Base-by-base conservation (phyloP, 768 basidiomycete genomes). In the Pholiota microspora region DNA sequence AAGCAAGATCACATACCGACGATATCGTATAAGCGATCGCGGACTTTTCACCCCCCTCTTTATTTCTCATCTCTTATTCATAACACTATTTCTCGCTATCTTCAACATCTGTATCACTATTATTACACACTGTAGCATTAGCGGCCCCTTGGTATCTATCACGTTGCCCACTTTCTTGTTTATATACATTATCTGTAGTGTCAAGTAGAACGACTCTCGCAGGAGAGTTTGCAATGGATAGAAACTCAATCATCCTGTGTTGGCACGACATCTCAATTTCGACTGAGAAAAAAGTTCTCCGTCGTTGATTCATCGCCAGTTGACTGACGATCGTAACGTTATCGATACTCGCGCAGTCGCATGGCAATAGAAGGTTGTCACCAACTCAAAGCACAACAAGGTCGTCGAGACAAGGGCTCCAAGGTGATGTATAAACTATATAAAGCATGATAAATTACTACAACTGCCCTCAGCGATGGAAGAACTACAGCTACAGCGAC, bases 1-100 rank as follows among this genome's bases (percentile, higher is more conserved):
- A 34, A 27, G 49, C 46, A 63, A 67, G 64, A 56, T 46, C 66
- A 3, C 45, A 65, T 46, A 65, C 64, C 27, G 53, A 59, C 18
- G 62, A 67, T 36, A 58, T 65, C 32, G 66, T 67, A 12, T 67
- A 53, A 64, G 47, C 51, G 29, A 38, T 34, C n/a, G 35, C 40
- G 27, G 16, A 42, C 40, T 36, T 21, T 21, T 42, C 6, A 18
- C 16, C 29, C 10, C 55, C 32, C 47, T 42, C 47, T 36, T 55
- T 32, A 34, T 46, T 51, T 51, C 15, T 38, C 27, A n/a, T 45
- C 44, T 55, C 45, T 38, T 56, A 50, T 53, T 42, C 18, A 23
- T 44, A 18, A 21, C 21, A 18, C 21, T 23, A 42, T 23, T 13
- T 7, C 35, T 15, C 15, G 4, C 38, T 40, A 50, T 16, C 35